phyloP scores from a whole-genome alignment of 73 alveolate species.

The Blepharisma stoltei region DNA sequence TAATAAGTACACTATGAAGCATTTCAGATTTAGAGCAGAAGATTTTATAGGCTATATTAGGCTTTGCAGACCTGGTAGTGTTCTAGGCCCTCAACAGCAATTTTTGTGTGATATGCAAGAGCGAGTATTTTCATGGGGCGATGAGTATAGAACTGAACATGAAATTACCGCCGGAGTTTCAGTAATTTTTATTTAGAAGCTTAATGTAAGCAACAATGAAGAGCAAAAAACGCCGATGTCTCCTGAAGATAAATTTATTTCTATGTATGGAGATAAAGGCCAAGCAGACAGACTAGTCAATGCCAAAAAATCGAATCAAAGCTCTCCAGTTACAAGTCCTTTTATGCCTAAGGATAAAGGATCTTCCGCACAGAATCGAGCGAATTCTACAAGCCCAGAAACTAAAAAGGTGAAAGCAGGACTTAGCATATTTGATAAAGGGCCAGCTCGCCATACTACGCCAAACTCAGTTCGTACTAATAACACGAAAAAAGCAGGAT shows the following conservation, averaged over 20 bases:
- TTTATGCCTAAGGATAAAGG: neutral
- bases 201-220: neutral
- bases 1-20: constrained; percentile 79
- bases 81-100: constrained; percentile 80
- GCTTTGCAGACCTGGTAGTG: constrained; percentile 87
- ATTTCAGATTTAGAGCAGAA: constrained; percentile 79
- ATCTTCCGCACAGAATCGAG: too few species aligned
- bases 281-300: constrained; percentile 43
- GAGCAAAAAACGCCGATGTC: neutral
- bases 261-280: constrained; percentile 42
- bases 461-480: too few species aligned
- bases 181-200: too few species aligned
- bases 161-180: neutral
- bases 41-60: constrained; percentile 79
- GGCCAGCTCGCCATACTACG: too few species aligned
- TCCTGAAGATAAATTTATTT: constrained; percentile 22
- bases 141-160: neutral
- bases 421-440: too few species aligned
- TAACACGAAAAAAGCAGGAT: too few species aligned
- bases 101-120: constrained; percentile 41
- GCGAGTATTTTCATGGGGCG: constrained; percentile 13
- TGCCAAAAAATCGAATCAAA: constrained; percentile 27
- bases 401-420: too few species aligned
- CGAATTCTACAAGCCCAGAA: too few species aligned
- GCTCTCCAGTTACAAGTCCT: constrained; percentile 4